These are phyloP conservation scores for Gnaphalium uliginosum DNA, from an alignment of 129 eudicot genomes.

Conservation along the genomic window DNA sequence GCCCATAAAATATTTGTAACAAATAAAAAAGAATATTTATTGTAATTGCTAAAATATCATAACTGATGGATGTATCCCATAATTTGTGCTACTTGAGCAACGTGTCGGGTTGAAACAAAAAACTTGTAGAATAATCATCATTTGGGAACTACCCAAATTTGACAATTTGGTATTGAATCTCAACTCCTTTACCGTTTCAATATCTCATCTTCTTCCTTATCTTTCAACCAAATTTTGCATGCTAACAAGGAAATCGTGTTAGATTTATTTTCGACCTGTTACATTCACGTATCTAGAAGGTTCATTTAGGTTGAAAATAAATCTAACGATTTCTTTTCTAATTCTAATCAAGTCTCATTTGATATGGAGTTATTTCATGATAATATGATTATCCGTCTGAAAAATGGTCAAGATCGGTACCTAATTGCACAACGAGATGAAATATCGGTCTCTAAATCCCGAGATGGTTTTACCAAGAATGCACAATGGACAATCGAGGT, in stretches of 20 bases:
- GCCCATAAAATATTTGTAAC: too few species aligned
- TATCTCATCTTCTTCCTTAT: conserved; percentile 28
- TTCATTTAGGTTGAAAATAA: conserved; percentile 30
- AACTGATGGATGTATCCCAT: background rate
- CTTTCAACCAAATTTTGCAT: conserved; percentile 22
- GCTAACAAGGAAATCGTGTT: background rate
- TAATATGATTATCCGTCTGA: conserved; percentile 31
- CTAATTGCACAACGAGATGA: conserved; percentile 46
- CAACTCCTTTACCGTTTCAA: conserved; percentile 22
- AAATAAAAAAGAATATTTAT: too few species aligned
- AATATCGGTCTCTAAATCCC: conserved; percentile 36
- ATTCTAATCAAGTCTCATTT: background rate
- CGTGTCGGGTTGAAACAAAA: conserved; percentile 21
- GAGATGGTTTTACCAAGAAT: conserved; percentile 39
- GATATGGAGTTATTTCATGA: conserved; percentile 43
- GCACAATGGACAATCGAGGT: conserved; percentile 55
- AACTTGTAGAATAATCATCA: background rate
- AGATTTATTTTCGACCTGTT: conserved; percentile 19
- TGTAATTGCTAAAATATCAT: too few species aligned
- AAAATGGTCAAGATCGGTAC: conserved; percentile 38
- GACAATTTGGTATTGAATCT: conserved; percentile 25
- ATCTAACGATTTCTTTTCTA: conserved; percentile 4
- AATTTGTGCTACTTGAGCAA: conserved; percentile 9
- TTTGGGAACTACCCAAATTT: background rate
- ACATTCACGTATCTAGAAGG: conserved; percentile 8